Conservation (phyloP, 176 grass and related monocot genomes). For the Luzula sylvatica region DNA sequence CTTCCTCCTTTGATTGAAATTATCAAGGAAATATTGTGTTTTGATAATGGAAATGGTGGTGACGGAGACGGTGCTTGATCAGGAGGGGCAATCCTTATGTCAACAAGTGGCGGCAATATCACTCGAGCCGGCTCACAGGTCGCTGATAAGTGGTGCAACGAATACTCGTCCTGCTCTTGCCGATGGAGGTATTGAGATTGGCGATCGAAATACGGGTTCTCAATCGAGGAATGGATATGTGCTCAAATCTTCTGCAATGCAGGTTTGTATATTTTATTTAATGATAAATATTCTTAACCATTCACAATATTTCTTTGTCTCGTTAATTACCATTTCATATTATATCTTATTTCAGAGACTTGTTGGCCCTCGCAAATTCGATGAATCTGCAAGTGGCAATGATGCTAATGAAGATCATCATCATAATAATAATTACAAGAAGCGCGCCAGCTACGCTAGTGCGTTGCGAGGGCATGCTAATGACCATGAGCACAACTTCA, state of each 20-base stretch:
- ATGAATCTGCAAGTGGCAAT: constrained; percentile 30
- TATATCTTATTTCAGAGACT: constrained; percentile 20
- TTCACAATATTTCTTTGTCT: too few relatives aligned
- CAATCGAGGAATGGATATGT: constrained; percentile 12
- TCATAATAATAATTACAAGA: constrained; percentile 19
- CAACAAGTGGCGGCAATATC: neutral
- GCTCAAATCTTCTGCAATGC: constrained; percentile 17
- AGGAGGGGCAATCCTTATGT: constrained; percentile 13
- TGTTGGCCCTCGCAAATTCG: constrained; percentile 22
- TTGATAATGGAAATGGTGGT: constrained; percentile 2
- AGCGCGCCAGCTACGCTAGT: constrained; percentile 18
- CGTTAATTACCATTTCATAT: too few relatives aligned
- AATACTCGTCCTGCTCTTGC: constrained; percentile 10
- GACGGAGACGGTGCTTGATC: too few relatives aligned
- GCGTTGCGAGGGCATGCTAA: too few relatives aligned
- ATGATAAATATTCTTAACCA: too few relatives aligned
- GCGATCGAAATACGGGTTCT: neutral
- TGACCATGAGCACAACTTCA: constrained; percentile 15
- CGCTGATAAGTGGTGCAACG: constrained; percentile 7
- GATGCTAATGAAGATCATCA: constrained; percentile 19
- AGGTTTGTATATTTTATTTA: neutral
- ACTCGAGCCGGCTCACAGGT: neutral
- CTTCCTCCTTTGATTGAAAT: neutral
- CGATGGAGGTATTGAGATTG: neutral
- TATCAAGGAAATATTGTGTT: neutral